phyloP scores from a whole-genome alignment of 2,329 filamentous ascomycete genomes.

The Cyphellophora europaea region DNA sequence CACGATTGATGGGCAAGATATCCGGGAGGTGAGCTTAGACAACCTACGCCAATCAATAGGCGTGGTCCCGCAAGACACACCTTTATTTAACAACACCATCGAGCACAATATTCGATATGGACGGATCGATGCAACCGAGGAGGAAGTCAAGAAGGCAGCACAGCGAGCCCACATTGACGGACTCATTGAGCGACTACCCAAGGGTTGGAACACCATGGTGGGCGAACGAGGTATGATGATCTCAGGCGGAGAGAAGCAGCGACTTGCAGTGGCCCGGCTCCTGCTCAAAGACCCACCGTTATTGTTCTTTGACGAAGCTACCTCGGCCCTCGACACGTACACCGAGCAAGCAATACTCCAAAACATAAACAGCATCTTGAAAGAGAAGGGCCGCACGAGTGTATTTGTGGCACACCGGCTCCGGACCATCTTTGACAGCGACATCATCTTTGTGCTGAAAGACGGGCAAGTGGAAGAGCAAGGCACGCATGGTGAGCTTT shows the following conservation, averaged over 20 bases:
- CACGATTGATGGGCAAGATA: conserved; percentile 84
- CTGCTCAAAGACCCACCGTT: conserved; percentile 78
- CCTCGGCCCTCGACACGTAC: conserved; percentile 76
- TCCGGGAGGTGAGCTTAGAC: conserved; percentile 71
- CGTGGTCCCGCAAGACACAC: conserved; percentile 94
- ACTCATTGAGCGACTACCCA: conserved; percentile 66
- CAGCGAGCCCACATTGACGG: conserved; percentile 76
- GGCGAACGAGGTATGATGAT: conserved; percentile 79
- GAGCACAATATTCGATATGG: conserved; percentile 95
- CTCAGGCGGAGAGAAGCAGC: conserved; percentile 83
- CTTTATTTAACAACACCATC: conserved; percentile 93
- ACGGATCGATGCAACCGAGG: conserved; percentile 63
- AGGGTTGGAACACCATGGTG: conserved; percentile 78
- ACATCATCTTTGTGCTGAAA: conserved; percentile 84
- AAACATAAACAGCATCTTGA: conserved; percentile 87
- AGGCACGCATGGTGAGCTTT: conserved; percentile 76
- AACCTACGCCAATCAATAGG: conserved; percentile 79
- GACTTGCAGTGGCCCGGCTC: conserved; percentile 77
- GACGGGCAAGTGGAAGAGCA: conserved; percentile 78
- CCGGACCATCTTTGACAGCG: conserved; percentile 85
- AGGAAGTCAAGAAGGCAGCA: conserved; percentile 67
- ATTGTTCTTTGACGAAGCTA: conserved; percentile 82
- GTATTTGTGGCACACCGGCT: conserved; percentile 91
- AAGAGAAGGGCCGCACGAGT: conserved; percentile 79
- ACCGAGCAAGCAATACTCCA: conserved; percentile 80